phyloP scores from a whole-genome alignment of 108 stramenopile species.

The Hondaea fermentalgiana region DNA sequence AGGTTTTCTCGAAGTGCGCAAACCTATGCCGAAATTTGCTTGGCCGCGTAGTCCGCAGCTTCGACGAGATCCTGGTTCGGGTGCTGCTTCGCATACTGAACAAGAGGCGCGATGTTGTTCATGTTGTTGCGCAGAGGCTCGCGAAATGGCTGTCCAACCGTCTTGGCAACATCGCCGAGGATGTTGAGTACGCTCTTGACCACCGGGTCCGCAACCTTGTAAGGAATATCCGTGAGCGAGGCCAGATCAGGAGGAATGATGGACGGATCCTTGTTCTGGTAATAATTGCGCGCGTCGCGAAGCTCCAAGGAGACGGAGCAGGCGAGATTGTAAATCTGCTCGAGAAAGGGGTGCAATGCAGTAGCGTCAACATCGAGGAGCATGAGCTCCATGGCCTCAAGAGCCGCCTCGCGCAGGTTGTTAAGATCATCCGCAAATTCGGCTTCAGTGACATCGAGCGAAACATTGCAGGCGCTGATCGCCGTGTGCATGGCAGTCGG shows the following conservation, averaged over 20 bases:
- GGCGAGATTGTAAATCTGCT: not conserved
- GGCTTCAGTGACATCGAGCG: not conserved
- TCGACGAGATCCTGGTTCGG: not conserved
- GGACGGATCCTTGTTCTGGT: not conserved
- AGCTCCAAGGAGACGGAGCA: not conserved
- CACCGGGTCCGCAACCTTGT: not conserved
- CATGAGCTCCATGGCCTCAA: slow-evolving; percentile 6
- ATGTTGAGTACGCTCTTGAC: not conserved
- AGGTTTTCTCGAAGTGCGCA: not conserved
- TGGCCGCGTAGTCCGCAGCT: not conserved
- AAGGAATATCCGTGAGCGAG: not conserved
- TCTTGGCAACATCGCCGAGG: not conserved
- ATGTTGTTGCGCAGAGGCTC: not conserved
- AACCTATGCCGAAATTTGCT: not conserved
- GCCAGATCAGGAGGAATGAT: not conserved
- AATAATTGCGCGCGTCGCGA: not conserved
- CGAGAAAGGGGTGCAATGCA: not conserved
- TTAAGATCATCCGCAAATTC: not conserved
- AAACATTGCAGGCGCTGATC: not conserved
- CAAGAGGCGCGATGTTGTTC: not conserved
- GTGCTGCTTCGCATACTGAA: not conserved
- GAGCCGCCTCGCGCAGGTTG: not conserved
- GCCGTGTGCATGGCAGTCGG: not conserved
- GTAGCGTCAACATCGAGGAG: not conserved
- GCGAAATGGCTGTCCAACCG: not conserved